Base-by-base conservation (phyloP, 352 stramenopile genomes). In the Lagenidium sp. region DNA sequence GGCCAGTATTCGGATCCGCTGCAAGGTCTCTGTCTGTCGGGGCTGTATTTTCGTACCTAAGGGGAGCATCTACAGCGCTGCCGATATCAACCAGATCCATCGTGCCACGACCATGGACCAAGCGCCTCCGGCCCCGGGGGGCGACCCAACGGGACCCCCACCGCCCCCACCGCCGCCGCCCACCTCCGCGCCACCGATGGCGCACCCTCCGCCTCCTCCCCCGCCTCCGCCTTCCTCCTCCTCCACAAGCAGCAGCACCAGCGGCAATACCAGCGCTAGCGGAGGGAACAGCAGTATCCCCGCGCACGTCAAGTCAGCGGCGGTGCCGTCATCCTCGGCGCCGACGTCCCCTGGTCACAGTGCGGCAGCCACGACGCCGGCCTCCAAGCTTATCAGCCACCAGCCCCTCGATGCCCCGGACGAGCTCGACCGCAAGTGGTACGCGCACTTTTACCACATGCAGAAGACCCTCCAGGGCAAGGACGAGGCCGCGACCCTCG, bases 361-460 rank as follows among this genome's bases (percentile, higher is more conserved):
- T n/a, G n/a, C n/a, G n/a, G 46, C 48, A 2, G 48, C 55, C 3
- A 43, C 55, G 7, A 69, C 68, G 8, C 80, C 80, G 1, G 54
- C 65, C 36, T 92, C 77, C 8, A 89, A 87, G 47, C 53, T 92
- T 6, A 50, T 92, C 23, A 83, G 76, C 23, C 72, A 88, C 37
- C 37, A 69, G 31, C 77, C 80, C 26, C 61, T 89, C n/a, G 80
- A 93, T 23, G 59, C 55, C 0, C 68, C 80, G 0, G 80, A 93
- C 21, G 80, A 93, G 34, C 48, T 90, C 29, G 80, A 93, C 31
- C 73, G 80, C 36, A 93, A 93, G 43, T 93, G 80, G 80, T 88
- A 84, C 32, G 76, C 75, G 31, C 80, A 92, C 36, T 90, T 83
- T 38, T 86, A 88, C 41, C 72, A 87, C 52, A 82, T 89, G 67